Conservation (phyloP, 73 alveolate genomes). For the Tetrahymena borealis region DNA sequence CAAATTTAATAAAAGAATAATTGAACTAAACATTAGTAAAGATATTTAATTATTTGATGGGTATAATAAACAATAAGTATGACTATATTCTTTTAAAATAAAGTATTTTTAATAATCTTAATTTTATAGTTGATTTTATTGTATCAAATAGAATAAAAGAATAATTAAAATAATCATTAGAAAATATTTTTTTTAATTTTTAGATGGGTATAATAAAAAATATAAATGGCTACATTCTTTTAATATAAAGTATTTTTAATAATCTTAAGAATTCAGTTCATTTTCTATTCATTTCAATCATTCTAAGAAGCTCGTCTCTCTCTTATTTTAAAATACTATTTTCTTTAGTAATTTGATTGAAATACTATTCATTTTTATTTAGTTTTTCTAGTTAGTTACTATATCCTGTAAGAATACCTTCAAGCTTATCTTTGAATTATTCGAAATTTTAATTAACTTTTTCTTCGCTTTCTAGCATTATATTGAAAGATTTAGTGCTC, state of each 20-base stretch:
- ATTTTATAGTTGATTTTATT: too few species aligned
- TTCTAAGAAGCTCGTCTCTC: neutral
- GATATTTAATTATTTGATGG: too few species aligned
- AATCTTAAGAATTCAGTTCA: neutral
- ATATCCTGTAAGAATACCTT: neutral
- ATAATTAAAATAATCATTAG: too few species aligned
- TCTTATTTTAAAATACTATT: neutral
- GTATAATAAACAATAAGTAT: too few species aligned
- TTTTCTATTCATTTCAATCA: neutral
- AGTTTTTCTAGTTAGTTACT: neutral
- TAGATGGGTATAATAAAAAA: too few species aligned
- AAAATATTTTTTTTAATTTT: too few species aligned
- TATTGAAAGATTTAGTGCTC: neutral
- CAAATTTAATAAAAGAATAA: too few species aligned
- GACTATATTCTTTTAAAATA: too few species aligned
- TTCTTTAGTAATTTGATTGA: neutral
- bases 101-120: too few species aligned
- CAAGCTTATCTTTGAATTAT: neutral
- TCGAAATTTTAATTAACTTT: neutral
- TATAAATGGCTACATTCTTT: too few species aligned
- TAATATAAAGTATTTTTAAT: neutral
- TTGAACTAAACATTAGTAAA: too few species aligned
- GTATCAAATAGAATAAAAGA: too few species aligned
- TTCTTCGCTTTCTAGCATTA: neutral
- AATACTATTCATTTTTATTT: neutral